A percentile compares a stretch with the other conserved stretches of the same genome.
These are phyloP conservation scores for Orbilia oligospora DNA, from an alignment of 2,329 filamentous ascomycete genomes.

Conservation along the genomic window DNA sequence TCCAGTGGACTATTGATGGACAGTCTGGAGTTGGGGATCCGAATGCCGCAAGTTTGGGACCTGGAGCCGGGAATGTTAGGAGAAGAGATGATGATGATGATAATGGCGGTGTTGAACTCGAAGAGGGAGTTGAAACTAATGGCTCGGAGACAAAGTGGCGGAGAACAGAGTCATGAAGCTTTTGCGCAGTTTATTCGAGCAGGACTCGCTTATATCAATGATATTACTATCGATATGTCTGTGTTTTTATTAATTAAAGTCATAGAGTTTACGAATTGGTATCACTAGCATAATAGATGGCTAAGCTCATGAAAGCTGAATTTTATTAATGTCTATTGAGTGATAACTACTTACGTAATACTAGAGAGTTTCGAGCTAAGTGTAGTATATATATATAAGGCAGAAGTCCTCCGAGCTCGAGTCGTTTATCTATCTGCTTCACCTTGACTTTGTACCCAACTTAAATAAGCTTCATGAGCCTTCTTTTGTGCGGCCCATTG, in stretches of 20 bases:
- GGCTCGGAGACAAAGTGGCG: conserved; percentile 45
- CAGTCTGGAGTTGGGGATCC: conserved; percentile 52
- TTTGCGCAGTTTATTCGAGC: not conserved
- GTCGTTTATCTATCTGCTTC: conserved; percentile 46
- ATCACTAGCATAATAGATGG: not conserved
- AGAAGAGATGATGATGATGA: conserved; percentile 46
- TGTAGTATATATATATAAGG: not conserved
- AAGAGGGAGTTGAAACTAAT: conserved; percentile 28
- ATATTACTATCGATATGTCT: not conserved
- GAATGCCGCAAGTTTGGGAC: conserved; percentile 42
- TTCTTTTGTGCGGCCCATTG: conserved; percentile 94
- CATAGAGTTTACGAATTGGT: not conserved
- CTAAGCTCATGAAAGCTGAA: not conserved
- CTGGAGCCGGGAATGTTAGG: conserved; percentile 47
- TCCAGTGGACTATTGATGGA: conserved; percentile 56
- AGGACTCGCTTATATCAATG: not conserved
- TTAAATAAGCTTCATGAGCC: conserved; percentile 76
- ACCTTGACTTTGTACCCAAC: conserved; percentile 48
- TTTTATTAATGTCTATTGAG: not conserved
- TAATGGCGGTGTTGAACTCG: conserved; percentile 9
- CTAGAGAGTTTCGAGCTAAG: not conserved
- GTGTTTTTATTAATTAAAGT: not conserved
- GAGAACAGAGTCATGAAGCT: conserved; percentile 36
- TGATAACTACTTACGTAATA: not conserved
- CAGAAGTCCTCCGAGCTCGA: not conserved